Percentiles rank a stretch among this genome's conserved stretches.
These are phyloP conservation scores for Penicillium pulvis DNA, from an alignment of 495 filamentous ascomycete genomes.

Conservation along the genomic window DNA sequence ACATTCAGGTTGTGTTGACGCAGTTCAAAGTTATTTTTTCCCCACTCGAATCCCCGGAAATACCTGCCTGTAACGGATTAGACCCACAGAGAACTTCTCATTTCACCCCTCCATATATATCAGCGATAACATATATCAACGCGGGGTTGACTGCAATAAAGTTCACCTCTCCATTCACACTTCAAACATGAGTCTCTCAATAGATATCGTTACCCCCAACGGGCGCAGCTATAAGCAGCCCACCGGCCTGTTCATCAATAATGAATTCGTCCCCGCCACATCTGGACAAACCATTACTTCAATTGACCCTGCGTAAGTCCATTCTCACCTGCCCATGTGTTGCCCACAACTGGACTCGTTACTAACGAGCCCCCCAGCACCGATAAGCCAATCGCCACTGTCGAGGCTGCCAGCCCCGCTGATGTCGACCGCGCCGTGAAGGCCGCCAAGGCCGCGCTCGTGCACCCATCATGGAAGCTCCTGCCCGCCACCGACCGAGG, in stretches of 20 bases:
- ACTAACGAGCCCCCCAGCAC: constrained; percentile 66
- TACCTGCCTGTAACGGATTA: constrained; percentile 7
- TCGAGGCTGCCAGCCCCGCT: constrained; percentile 74
- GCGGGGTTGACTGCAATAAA: not conserved
- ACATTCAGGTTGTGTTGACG: no score
- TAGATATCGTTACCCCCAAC: constrained; percentile 86
- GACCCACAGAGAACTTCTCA: not conserved
- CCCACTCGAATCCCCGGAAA: constrained; percentile 1
- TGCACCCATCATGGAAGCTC: constrained; percentile 74
- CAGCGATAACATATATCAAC: not conserved
- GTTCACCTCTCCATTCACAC: not conserved
- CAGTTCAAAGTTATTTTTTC: not conserved
- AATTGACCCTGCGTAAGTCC: constrained; percentile 65
- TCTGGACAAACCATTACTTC: constrained; percentile 71
- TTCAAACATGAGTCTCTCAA: constrained; percentile 14
- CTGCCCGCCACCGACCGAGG: constrained; percentile 75
- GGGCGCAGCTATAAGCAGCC: constrained; percentile 78
- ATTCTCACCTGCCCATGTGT: not conserved
- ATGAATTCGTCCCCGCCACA: constrained; percentile 79
- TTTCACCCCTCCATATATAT: constrained; percentile 1
- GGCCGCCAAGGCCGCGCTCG: constrained; percentile 80
- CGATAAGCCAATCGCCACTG: constrained; percentile 78
- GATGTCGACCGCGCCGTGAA: constrained; percentile 85
- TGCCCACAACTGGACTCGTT: not conserved
- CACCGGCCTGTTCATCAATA: constrained; percentile 91